Evolutionary conservation across 192 early-diverging fungal genomes (phyloP).

Genomic region (Pilaira anomala): DNA sequence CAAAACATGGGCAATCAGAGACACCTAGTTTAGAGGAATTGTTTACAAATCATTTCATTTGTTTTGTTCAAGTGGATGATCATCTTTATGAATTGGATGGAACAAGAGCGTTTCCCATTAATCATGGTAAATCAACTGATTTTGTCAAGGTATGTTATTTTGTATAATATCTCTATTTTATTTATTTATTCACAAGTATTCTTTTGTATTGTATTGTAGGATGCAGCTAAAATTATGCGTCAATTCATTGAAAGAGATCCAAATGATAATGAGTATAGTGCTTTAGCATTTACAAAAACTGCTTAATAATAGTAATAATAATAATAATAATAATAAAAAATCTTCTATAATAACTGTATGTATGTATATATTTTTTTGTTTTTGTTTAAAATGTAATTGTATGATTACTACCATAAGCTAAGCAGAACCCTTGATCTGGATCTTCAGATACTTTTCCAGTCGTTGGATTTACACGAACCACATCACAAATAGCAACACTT

Average conservation of each 20-base stretch:
- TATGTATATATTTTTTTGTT: too few relatives aligned
- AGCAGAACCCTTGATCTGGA: constrained; percentile 33
- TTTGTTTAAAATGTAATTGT: too few relatives aligned
- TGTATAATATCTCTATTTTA: background rate
- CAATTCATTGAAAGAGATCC: constrained; percentile 68
- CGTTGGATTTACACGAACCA: constrained; percentile 30
- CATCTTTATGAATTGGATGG: constrained; percentile 89
- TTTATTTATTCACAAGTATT: too few relatives aligned
- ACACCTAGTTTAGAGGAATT: too few relatives aligned
- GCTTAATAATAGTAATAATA: background rate
- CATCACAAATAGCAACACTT: constrained; percentile 36
- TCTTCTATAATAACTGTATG: too few relatives aligned
- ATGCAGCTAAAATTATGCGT: constrained; percentile 53
- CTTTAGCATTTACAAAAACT: constrained; percentile 51
- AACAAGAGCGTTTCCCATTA: constrained; percentile 73
- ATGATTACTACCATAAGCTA: constrained; percentile 9
- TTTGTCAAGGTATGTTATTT: constrained; percentile 49
- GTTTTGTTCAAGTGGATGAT: constrained; percentile 75
- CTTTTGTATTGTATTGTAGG: constrained; percentile 19
- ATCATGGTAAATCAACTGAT: constrained; percentile 68
- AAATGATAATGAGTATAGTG: constrained; percentile 59
- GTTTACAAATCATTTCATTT: constrained; percentile 66
- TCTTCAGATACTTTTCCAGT: constrained; percentile 33
- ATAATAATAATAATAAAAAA: too few relatives aligned
- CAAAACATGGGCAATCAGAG: constrained; percentile 63